Evolutionary conservation across 2,329 filamentous ascomycete species (phyloP).

Genomic region (Sphaerulina populicola): DNA sequence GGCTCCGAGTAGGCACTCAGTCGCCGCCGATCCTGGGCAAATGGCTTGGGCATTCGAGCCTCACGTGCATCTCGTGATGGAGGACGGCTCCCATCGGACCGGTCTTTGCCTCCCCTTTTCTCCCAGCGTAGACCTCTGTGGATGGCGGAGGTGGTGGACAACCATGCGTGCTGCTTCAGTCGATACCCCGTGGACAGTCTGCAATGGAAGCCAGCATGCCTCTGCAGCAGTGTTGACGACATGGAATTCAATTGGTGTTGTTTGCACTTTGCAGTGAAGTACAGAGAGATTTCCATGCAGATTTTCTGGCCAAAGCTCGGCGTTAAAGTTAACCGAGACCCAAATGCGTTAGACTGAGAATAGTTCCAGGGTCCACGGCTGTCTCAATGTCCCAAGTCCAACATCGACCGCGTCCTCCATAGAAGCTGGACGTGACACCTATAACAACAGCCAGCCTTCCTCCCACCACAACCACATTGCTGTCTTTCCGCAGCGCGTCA

Average conservation of each 20-base stretch:
- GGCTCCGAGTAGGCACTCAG: conserved; percentile 3
- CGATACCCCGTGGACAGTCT: conserved; percentile 1
- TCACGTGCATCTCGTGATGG: conserved; percentile 3
- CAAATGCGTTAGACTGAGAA: background rate
- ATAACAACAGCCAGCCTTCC: background rate
- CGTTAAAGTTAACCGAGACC: too few species aligned
- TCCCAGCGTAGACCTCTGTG: conserved; percentile 52
- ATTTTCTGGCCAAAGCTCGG: background rate
- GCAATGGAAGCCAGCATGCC: conserved; percentile 11
- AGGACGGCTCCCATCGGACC: conserved; percentile 1
- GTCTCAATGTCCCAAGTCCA: too few species aligned
- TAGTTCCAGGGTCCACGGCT: too few species aligned
- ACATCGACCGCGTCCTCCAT: too few species aligned
- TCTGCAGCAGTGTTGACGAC: conserved; percentile 9
- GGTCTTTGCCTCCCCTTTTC: conserved; percentile 16
- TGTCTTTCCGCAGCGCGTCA: background rate
- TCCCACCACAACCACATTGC: background rate
- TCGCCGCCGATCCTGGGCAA: conserved; percentile 1
- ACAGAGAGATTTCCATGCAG: background rate
- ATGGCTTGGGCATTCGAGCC: background rate
- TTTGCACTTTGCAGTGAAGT: background rate
- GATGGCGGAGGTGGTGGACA: conserved; percentile 61
- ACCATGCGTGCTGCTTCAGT: conserved; percentile 22
- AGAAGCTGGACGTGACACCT: background rate
- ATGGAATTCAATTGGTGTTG: conserved; percentile 1